Conservation (phyloP, 1,284 basidiomycete genomes). For the Ustilago xerochloae region DNA sequence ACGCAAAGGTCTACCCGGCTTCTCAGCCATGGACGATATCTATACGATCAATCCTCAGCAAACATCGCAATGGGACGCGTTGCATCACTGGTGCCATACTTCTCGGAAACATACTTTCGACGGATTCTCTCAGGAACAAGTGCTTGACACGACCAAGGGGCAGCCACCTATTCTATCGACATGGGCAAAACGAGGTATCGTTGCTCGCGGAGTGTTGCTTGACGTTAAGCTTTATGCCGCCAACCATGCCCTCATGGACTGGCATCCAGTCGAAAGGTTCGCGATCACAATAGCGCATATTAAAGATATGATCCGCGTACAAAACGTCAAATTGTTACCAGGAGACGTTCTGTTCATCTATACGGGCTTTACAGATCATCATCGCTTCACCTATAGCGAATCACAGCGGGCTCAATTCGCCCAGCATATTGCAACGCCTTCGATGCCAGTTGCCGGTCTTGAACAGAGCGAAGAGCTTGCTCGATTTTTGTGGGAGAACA, state of each 20-base stretch:
- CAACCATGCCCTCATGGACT: neutral
- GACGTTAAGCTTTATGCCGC: neutral
- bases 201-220: neutral
- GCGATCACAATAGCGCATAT: neutral
- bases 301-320: neutral
- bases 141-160: neutral
- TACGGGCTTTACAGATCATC: neutral
- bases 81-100: conserved; percentile 1
- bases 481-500: neutral
- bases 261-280: neutral
- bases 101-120: neutral
- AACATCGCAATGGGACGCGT: neutral
- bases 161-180: neutral
- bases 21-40: neutral
- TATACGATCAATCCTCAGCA: conserved; percentile 1
- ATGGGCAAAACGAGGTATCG: neutral
- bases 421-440: neutral
- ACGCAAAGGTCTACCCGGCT: neutral
- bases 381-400: neutral
- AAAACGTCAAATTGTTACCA: neutral
- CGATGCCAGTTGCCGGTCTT: neutral
- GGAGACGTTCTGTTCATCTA: conserved; percentile 1
- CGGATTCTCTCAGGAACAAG: neutral
- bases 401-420: neutral
- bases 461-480: neutral